Conservation (phyloP, 208 protist genomes). For the Leishmania lainsoni region DNA sequence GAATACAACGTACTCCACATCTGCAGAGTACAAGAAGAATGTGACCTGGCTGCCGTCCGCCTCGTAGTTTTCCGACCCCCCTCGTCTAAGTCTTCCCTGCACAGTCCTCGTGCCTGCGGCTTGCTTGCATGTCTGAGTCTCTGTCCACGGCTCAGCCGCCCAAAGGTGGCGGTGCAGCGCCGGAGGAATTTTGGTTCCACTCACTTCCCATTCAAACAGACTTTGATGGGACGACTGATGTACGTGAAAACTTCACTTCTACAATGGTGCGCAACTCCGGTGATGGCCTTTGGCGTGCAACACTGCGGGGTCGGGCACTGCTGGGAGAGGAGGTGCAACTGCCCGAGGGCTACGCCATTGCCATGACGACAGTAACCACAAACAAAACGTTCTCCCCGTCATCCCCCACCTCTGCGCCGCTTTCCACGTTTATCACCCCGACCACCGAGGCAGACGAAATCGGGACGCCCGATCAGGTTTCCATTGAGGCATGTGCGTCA, state of each 20-base stretch:
- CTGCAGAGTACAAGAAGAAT: background rate
- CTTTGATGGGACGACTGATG: conserved; percentile 75
- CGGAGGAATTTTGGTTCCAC: conserved; percentile 37
- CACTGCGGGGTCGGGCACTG: conserved; percentile 42
- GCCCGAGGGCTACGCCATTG: conserved; percentile 38
- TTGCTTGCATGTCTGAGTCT: background rate
- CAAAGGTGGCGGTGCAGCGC: background rate
- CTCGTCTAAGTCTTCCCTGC: background rate
- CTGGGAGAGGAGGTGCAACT: conserved; percentile 36
- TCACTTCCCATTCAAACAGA: conserved; percentile 64
- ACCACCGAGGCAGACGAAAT: background rate
- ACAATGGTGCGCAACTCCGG: conserved; percentile 24
- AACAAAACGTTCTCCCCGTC: background rate
- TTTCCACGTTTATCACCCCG: background rate
- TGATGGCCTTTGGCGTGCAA: conserved; percentile 12
- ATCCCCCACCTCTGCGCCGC: background rate
- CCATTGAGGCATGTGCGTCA: conserved; percentile 21
- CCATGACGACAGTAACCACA: conserved; percentile 3
- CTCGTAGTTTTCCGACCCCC: background rate
- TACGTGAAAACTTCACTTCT: conserved; percentile 60
- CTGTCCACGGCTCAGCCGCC: background rate
- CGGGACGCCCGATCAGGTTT: conserved; percentile 24
- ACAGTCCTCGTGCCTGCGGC: background rate
- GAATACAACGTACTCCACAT: background rate
- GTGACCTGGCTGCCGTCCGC: background rate